Evolutionary conservation across 352 stramenopile species (phyloP), one percentile per base, ranked within the genome.

Genomic region (Lagenidium giganteum): DNA sequence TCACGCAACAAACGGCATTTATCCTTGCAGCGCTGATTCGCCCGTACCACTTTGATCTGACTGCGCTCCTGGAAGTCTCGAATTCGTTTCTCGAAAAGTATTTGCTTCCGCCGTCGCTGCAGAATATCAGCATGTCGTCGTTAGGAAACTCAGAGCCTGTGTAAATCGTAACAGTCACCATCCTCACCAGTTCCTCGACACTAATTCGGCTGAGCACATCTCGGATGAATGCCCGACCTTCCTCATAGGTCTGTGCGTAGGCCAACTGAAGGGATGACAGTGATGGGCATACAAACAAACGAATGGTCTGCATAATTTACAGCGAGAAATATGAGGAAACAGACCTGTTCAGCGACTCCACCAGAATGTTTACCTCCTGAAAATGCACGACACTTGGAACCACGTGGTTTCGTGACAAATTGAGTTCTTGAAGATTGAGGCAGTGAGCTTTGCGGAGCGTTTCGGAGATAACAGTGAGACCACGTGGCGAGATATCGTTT

Each of bases 171-270:
- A 17, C 20, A 32, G 42, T 8, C 45, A 31, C 5, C 1, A 47
- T 23, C 54, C 61, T 24, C 58, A 83, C 73, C 35, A 83, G 41
- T 22, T 83, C 68, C n/a, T 82, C 65, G 25, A 83, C 68, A 24
- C 67, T 78, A 18, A 74, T 69, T 17, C 47, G 54, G n/a, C 32
- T 38, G 3, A 64, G 42, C 12, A 67, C 62, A 9, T 64, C 50
- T 20, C 50, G 50, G 5, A 83, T 66, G 9, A 86, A 66, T 3
- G 40, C 48, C 12, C 54, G 44, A 1, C 70, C 74, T 24, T 84
- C 65, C 1, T 23, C 36, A 13, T 60, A 43, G 21, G 58, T 68
- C 42, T 79, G 70, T 0, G 64, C 74, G 36, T 83, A 76, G 1
- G 51, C 61, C 0, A 84, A 40, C 53, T 81, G 68, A 0, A 83